Base-by-base conservation (phyloP, 805 yeast species). In the Pichia gijzeniarum region DNA sequence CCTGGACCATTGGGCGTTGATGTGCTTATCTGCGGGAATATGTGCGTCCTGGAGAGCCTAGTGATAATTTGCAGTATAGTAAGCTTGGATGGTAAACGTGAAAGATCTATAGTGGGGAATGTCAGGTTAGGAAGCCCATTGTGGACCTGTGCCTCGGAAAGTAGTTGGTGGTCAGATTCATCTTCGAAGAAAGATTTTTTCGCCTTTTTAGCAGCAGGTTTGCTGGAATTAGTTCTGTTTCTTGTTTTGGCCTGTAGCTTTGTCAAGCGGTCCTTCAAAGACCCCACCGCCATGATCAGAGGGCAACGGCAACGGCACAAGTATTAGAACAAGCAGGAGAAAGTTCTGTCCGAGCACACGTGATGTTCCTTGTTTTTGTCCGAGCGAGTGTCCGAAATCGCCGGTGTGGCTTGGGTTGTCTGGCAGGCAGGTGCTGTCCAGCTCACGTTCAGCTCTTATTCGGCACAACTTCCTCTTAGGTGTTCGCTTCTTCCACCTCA, bases 161-260 rank as follows among this genome's bases (percentile, higher is more conserved):
- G 28, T 10, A 25, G 28, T 6, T 7, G 28, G 28, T 25, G 28
- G 28, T 25, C 9, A 7, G 28, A 6, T 19, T 44, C 43, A 30
- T 32, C 21, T 4, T 38, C 16, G 13, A 44, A 44, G 14, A 44
- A 39, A 4, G 43, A 39, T 27, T 34, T 39, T 18, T 44, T 44
- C 14, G 10, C 19, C 27, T 30, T 32, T 17, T 19, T 18, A 18
- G 12, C 27, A 1, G 38, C 5, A 14, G 12, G 16, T 4, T 19
- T 25, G 12, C 25, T 17, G 13, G 38, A 25, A 20, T 13, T 16
- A 9, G 18, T 20, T 3, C 14, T 12, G n/a, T 38, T 38, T 19
- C 30, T 18, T 22, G 43, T 38, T 20, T 39, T 44, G 2, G 38
- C 20, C 25, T 39, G 47, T 14, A 44, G 36, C 5, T 35, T 33